Evolutionary conservation across 2,329 filamentous ascomycete genomes (phyloP), one percentile per base, ranked within the genome.

Genomic region (Pseudopithomyces maydicus): DNA sequence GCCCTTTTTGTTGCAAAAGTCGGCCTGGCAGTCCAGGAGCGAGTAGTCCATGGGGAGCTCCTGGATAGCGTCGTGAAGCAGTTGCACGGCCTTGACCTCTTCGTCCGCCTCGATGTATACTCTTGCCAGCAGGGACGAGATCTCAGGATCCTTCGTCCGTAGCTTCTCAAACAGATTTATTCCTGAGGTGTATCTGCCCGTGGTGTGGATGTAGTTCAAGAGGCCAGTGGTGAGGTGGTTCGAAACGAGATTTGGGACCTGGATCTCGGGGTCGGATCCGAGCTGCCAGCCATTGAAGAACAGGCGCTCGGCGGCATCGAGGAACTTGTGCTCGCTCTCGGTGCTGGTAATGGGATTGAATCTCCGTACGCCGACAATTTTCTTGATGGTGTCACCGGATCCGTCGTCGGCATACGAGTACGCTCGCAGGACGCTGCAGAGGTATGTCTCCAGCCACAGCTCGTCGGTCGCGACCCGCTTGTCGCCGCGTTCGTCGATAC

Each of bases 141-240:
- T 93, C 72, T 99, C 95, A 1, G 94, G 87, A 70, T 97, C 96
- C 60, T 92, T 90, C 11, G 88, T 88, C 43, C 94, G 89, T 47
- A 99, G 85, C 78, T 99, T 99, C 77, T 98, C 92, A 68, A 99
- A 99, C 0, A 99, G 84, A 66, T 99, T 99, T 77, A 99, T 97
- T 14, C 93, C 95, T 0, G 95, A 98, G 8, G 93, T 86, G 69
- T 95, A 97, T 57, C 95, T 88, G 17, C 95, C 96, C 0, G 94
- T 98, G 0, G 95, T 99, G 68, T 93, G 88, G 66, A 99, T 96
- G 74, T 99, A 99, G 77, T 91, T 91, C 32, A 99, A 82, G 6
- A 99, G 85, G 3, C 96, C 95, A n/a, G 91, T 88, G 1, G 94
- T 96, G 38, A 99, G 83, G 75, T 98, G 93, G 73, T 99, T 99